phyloP scores from a whole-genome alignment of 2,329 filamentous ascomycete species.

The Tolypocladium guangdongense region DNA sequence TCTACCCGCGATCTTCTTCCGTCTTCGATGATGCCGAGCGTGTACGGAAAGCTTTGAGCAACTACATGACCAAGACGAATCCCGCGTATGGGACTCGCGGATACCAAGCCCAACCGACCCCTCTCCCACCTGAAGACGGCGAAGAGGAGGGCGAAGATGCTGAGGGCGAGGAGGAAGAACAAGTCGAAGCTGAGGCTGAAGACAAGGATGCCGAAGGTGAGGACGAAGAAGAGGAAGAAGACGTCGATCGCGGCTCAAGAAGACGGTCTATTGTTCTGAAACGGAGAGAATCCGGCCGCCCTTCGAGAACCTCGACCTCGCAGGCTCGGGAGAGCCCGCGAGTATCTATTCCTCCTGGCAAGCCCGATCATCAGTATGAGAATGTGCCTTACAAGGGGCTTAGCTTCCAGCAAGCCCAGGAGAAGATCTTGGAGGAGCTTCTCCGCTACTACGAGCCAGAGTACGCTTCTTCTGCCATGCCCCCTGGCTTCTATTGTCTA shows the following conservation, averaged over 20 bases:
- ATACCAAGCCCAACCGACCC: constrained; percentile 64
- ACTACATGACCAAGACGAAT: constrained; percentile 79
- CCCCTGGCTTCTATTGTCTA: constrained; percentile 5
- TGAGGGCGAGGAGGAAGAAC: constrained; percentile 18
- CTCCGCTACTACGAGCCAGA: constrained; percentile 56
- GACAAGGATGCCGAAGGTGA: constrained; percentile 15
- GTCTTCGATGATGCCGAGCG: constrained; percentile 78
- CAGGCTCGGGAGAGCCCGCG: constrained; percentile 21
- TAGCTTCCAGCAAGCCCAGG: constrained; percentile 74
- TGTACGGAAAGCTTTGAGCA: constrained; percentile 74
- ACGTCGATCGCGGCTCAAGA: constrained; percentile 19
- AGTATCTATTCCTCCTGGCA: constrained; percentile 25
- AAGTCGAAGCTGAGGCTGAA: constrained; percentile 18
- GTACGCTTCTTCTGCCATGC: constrained; percentile 28
- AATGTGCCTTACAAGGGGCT: constrained; percentile 57
- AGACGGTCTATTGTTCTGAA: constrained; percentile 28
- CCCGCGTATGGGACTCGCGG: constrained; percentile 61
- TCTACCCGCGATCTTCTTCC: constrained; percentile 60
- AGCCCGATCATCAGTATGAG: constrained; percentile 43
- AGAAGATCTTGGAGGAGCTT: constrained; percentile 70
- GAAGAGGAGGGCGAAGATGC: constrained; percentile 17
- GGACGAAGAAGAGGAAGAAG: constrained; percentile 17
- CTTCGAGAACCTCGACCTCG: constrained; percentile 20
- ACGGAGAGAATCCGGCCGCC: constrained; percentile 23
- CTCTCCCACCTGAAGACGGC: constrained; percentile 41